phyloP scores from a whole-genome alignment of 768 basidiomycete genomes.

The Saitozyma sp. region DNA sequence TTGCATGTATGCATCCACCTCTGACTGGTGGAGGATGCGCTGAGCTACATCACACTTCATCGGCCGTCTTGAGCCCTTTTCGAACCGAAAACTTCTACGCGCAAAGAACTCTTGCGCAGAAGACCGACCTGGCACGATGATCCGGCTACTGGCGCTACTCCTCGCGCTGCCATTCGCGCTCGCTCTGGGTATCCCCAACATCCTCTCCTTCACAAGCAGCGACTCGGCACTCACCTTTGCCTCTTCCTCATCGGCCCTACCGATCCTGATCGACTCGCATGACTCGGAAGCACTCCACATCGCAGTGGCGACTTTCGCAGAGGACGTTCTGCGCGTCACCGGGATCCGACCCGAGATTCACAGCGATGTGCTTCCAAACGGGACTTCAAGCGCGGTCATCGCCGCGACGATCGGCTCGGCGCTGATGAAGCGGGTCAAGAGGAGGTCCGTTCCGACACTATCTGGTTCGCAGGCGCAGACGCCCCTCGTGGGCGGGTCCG shows the following conservation, averaged over 20 bases:
- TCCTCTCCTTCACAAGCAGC: too few species aligned
- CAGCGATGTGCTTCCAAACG: conserved; percentile 57
- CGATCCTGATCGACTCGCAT: conserved; percentile 17
- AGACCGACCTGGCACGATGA: too few species aligned
- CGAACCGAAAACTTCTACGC: too few species aligned
- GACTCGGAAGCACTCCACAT: conserved; percentile 18
- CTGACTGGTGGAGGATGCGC: too few species aligned
- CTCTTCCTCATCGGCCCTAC: neutral
- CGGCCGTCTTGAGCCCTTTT: too few species aligned
- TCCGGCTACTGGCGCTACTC: too few species aligned
- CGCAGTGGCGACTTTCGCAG: conserved; percentile 62
- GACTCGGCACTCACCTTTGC: neutral
- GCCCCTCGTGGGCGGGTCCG: conserved; percentile 52
- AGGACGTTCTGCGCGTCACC: conserved; percentile 64
- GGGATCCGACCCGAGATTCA: conserved; percentile 58
- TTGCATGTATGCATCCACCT: too few species aligned
- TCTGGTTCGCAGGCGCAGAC: neutral
- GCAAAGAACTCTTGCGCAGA: too few species aligned
- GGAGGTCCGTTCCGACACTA: neutral
- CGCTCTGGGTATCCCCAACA: too few species aligned
- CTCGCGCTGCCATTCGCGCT: too few species aligned
- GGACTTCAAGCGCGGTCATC: conserved; percentile 56
- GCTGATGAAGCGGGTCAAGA: neutral
- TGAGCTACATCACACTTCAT: too few species aligned
- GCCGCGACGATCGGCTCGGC: conserved; percentile 54